Evolutionary conservation across 2,329 filamentous ascomycete species (phyloP), one percentile per base, ranked within the genome.

Genomic region (Teratosphaeriaceae sp.): DNA sequence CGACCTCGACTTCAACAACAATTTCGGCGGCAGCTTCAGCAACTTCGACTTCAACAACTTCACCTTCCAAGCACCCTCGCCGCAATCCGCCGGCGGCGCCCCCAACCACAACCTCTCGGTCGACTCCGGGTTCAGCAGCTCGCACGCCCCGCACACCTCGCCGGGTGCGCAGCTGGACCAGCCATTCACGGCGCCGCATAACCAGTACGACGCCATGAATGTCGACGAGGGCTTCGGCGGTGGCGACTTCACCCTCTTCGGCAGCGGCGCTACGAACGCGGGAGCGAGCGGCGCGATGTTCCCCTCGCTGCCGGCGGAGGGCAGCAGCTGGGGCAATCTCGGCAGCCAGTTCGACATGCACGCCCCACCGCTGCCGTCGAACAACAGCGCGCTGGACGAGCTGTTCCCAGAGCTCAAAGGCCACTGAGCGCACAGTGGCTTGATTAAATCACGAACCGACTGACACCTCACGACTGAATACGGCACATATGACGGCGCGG

Each of bases 121-220:
- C 20, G 45, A 47, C 23, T 44, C 42, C 15, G 51, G 51, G 19
- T 44, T 45, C 16, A 49, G 49, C 43, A 44, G 44, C 59, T 53
- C 50, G n/a, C 53, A 51, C 33, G 44, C 45, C 11, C 65, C 72
- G 20, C 81, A 85, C 47, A 75, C 87, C 48, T 88, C 84, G 3
- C 82, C 83, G 7, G 72, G 73, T 42, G 84, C 80, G 4, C 82
- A 86, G 84, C 74, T 64, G 84, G 83, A 8, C 80, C 84, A 37
- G 73, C 73, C 57, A 0, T 59, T 60, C 44, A 56, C 53, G 11
- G 52, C 48, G 2, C 8, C 21, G 34, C n/a, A n/a, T n/a, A 81
- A 80, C 0, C 34, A 43, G 15, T 63, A 79, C 46, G 68, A 69
- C 15, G 75, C 78, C 19, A 71, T 79, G 65, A 64, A 63, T 22